Percentiles rank a stretch among this genome's conserved stretches.
Conservation (phyloP, 495 filamentous ascomycete genomes). For the Chlorociboria aeruginascens region DNA sequence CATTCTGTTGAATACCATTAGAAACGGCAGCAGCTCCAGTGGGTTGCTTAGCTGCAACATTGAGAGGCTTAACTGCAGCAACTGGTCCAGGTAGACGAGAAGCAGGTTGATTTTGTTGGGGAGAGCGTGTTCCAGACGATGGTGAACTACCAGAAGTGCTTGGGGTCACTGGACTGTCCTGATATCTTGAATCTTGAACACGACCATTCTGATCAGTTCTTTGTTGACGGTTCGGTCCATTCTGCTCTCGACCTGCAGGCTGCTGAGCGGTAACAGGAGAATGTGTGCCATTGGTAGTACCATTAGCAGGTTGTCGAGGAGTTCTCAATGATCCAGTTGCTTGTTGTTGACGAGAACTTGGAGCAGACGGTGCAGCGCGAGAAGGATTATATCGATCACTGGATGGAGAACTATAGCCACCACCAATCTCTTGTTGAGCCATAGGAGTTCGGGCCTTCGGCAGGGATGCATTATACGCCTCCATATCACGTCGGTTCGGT, state of each 20-base stretch:
- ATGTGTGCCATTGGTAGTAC: slow-evolving; percentile 23
- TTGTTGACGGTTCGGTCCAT: slow-evolving; percentile 5
- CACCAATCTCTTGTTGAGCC: slow-evolving; percentile 81
- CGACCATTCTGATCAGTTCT: slow-evolving; percentile 9
- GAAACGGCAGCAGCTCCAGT: slow-evolving; percentile 28
- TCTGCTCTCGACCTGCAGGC: slow-evolving; percentile 13
- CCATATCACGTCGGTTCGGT: slow-evolving; percentile 58
- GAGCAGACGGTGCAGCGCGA: slow-evolving; percentile 51
- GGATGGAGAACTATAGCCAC: slow-evolving; percentile 30
- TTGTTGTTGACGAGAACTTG: slow-evolving; percentile 33
- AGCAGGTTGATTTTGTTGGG: slow-evolving; percentile 35
- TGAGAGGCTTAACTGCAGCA: slow-evolving; percentile 74
- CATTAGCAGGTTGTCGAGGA: slow-evolving; percentile 40
- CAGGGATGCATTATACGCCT: slow-evolving; percentile 76
- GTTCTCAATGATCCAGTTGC: slow-evolving; percentile 32
- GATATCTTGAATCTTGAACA: slow-evolving; percentile 16
- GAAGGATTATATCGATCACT: slow-evolving; percentile 73
- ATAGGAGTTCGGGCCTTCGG: slow-evolving; percentile 62
- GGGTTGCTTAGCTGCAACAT: slow-evolving; percentile 70
- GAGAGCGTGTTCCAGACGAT: slow-evolving; percentile 37
- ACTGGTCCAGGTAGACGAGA: slow-evolving; percentile 52
- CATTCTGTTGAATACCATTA: slow-evolving; percentile 35
- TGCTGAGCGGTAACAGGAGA: slow-evolving; percentile 29
- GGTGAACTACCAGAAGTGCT: background rate
- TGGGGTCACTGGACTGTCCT: slow-evolving; percentile 5